These are phyloP conservation scores for Purpureocillium takamizusanense DNA, from an alignment of 2,329 filamentous ascomycete genomes.

Conservation along the genomic window DNA sequence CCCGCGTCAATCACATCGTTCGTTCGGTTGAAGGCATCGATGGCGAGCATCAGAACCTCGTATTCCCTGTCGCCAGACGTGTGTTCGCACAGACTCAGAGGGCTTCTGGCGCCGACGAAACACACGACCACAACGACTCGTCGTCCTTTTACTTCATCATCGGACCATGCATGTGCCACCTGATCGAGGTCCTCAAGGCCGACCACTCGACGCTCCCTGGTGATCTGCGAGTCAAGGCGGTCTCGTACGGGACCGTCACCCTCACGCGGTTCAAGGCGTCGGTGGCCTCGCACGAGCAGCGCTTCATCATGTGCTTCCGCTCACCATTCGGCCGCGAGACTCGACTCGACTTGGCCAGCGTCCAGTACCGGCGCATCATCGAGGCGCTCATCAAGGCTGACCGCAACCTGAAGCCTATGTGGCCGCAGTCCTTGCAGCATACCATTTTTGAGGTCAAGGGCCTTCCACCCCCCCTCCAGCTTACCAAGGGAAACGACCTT, in stretches of 20 bases:
- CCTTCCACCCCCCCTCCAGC: constrained; percentile 40
- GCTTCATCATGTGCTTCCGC: constrained; percentile 47
- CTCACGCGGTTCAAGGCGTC: constrained; percentile 43
- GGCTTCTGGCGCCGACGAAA: constrained; percentile 29
- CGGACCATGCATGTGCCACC: constrained; percentile 42
- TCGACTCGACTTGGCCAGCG: constrained; percentile 42
- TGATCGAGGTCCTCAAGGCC: constrained; percentile 39
- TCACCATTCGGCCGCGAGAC: constrained; percentile 35
- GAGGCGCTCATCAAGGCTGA: constrained; percentile 45
- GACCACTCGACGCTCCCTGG: constrained; percentile 30
- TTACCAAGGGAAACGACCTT: constrained; percentile 45
- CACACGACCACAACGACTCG: constrained; percentile 37
- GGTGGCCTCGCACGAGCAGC: constrained; percentile 41
- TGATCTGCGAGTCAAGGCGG: constrained; percentile 40
- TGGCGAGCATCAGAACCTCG: constrained; percentile 20
- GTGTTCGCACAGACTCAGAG: constrained; percentile 30
- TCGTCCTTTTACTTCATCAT: constrained; percentile 46
- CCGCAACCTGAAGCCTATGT: constrained; percentile 46
- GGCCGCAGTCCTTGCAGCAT: constrained; percentile 47
- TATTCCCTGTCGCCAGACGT: constrained; percentile 45
- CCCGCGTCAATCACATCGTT: constrained; percentile 37
- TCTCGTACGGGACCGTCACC: constrained; percentile 42
- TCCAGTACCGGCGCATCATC: constrained; percentile 44
- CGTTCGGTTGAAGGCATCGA: constrained; percentile 29
- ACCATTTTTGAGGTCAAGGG: constrained; percentile 43